Base-by-base conservation (phyloP, 495 filamentous ascomycete species). In the Penicillium arizonense region DNA sequence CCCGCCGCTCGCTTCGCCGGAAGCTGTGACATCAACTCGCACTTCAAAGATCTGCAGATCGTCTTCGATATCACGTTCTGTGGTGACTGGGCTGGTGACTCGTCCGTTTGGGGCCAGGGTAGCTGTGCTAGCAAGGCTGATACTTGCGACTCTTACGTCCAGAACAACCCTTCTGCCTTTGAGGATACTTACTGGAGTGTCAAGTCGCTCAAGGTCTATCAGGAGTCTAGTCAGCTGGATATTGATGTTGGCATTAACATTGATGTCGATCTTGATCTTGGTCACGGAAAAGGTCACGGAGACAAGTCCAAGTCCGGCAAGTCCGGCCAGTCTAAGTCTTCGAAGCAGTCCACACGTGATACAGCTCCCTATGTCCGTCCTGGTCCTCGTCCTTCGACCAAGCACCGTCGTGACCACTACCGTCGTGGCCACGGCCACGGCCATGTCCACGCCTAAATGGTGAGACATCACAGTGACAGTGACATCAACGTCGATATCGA, bases 41-140 rank as follows among this genome's bases (percentile, higher is more conserved):
- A 85, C 53, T 89, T 90, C 62, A 71, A 61, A 24, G 78, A 86
- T 48, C 72, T 85, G 63, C 81, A 80, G 59, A 86, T 90, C 53
- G 78, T 88, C 53, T 82, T 85, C 38, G 83, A 89, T 55, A 85
- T 82, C 34, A 81, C 86, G 52, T 79, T 90, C 54, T 89, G 86
- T 60, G 86, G 87, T 3, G 75, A 81, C 49, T 85, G 83, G 76
- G 85, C 85, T 6, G 79, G 82, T 32, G 28, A 30, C 4, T 30
- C 28, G 5, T 55, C 53, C 1, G 71, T 77, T 52, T 81, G 72
- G 74, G 45, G 51, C 12, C 55, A 53, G 14, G 24, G 52, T 6
- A 53, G 55, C 38, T 70, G 68, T 40, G 52, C 72, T 53, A 61
- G 71, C 43, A 55, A 66, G 11, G 70, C 79, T 0, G 70, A 69